Evolutionary conservation across 768 basidiomycete genomes (phyloP).

Genomic region (Russula sp.): DNA sequence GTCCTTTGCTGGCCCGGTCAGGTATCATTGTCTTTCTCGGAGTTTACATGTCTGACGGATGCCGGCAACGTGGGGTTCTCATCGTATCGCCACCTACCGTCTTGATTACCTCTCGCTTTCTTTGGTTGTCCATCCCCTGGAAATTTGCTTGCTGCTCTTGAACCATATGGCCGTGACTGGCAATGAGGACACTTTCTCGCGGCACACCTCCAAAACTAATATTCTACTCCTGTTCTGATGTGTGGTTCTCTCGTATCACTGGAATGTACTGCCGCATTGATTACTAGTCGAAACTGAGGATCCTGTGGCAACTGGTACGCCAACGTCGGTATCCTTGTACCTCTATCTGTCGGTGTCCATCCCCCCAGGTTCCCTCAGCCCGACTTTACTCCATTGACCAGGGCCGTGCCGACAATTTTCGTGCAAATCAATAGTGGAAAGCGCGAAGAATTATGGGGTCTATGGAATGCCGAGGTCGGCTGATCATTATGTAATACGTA

Average conservation of each 20-base stretch:
- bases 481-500: slow-evolving; percentile 4
- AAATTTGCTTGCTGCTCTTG: background rate
- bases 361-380: background rate
- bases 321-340: background rate
- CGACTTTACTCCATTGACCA: background rate
- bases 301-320: background rate
- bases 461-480: background rate
- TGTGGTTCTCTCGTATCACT: background rate
- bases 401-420: background rate
- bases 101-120: background rate
- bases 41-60: background rate
- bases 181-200: background rate
- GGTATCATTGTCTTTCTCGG: slow-evolving; percentile 9
- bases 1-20: background rate
- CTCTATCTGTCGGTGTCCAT: background rate
- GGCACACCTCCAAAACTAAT: background rate
- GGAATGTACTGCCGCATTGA: background rate
- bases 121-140: background rate
- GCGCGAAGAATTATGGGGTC: background rate
- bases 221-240: background rate
- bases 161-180: background rate
- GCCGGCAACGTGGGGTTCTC: background rate
- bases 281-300: background rate
- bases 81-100: background rate
- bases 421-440: background rate